Evolutionary conservation across 257 asterid species (phyloP).

Genomic region (Asclepias syriaca): DNA sequence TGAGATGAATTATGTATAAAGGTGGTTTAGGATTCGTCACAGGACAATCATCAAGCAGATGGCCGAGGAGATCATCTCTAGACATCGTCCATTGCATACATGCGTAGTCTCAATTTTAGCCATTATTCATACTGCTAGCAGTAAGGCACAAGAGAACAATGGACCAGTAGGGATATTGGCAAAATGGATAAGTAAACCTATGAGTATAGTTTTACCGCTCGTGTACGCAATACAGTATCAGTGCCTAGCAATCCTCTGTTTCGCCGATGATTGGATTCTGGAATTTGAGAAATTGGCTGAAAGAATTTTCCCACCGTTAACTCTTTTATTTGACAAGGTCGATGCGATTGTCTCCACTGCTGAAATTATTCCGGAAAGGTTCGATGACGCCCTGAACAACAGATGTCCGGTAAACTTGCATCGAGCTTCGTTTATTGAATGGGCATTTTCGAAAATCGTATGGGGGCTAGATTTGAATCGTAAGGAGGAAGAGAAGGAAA

Average conservation of each 20-base stretch:
- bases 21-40: slow-evolving; percentile 2
- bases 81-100: slow-evolving; percentile 56
- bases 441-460: slow-evolving; percentile 26
- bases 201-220: slow-evolving; percentile 26
- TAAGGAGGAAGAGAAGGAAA: slow-evolving; percentile 43
- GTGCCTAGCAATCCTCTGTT: slow-evolving; percentile 35
- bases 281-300: slow-evolving; percentile 27
- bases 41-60: slow-evolving; percentile 15
- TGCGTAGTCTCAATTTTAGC: slow-evolving; percentile 43
- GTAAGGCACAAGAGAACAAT: slow-evolving; percentile 28
- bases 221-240: slow-evolving; percentile 22
- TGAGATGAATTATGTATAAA: too few species aligned
- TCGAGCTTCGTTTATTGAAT: slow-evolving; percentile 32
- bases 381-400: slow-evolving; percentile 27
- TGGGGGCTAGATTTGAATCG: slow-evolving; percentile 26
- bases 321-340: slow-evolving; percentile 35
- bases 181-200: slow-evolving; percentile 10
- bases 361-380: slow-evolving; percentile 33
- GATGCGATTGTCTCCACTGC: slow-evolving; percentile 34
- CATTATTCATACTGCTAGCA: slow-evolving; percentile 30
- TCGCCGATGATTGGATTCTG: slow-evolving; percentile 47
- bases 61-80: slow-evolving; percentile 16
- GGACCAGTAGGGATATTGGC: slow-evolving; percentile 40
- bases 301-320: slow-evolving; percentile 42
- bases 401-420: slow-evolving; percentile 26